Conservation (phyloP, 148 eudicot genomes). For the Nyssa sinensis region DNA sequence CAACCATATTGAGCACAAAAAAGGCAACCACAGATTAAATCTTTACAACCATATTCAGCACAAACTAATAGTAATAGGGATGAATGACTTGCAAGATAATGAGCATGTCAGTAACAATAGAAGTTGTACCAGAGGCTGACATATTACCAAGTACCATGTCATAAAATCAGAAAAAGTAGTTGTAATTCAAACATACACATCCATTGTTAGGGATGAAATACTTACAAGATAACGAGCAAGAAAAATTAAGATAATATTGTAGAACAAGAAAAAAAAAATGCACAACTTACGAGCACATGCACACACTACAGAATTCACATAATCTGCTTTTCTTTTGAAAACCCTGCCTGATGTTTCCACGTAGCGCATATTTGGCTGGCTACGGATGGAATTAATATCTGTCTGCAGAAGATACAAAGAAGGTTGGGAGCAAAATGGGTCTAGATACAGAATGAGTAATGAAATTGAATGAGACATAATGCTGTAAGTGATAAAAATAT, state of each 20-base stretch:
- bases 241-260: not conserved
- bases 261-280: not conserved
- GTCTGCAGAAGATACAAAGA: slow-evolving; percentile 40
- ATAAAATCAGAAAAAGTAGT: not conserved
- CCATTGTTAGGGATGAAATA: not conserved
- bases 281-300: slow-evolving; percentile 82
- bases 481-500: not conserved
- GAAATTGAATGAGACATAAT: not conserved
- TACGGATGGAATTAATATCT: slow-evolving; percentile 57
- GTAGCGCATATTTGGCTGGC: slow-evolving; percentile 71
- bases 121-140: no score
- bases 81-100: no score
- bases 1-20: no score
- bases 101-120: no score
- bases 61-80: no score
- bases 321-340: slow-evolving; percentile 63
- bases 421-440: not conserved
- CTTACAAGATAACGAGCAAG: slow-evolving; percentile 1
- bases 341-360: slow-evolving; percentile 57
- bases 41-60: no score
- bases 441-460: not conserved
- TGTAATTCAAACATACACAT: not conserved
- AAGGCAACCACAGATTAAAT: no score
- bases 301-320: slow-evolving; percentile 63
- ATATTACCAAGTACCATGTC: not conserved